Conservation (phyloP, 2,329 filamentous ascomycete species). For the Fusarium austroafricanum region DNA sequence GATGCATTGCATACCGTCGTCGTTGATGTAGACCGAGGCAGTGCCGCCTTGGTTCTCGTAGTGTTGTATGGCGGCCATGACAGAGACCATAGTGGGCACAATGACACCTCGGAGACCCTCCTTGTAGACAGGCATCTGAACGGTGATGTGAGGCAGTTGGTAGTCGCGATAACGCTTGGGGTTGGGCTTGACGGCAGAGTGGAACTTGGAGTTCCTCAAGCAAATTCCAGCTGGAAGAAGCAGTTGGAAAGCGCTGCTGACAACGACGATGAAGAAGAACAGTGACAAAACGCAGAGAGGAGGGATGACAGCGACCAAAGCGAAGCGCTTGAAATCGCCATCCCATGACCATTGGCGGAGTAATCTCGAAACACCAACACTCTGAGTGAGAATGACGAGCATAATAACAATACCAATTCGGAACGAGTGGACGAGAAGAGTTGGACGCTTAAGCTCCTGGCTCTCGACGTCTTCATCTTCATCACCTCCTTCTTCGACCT, state of each 20-base stretch:
- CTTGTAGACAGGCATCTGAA: conserved; percentile 62
- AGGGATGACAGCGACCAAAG: conserved; percentile 34
- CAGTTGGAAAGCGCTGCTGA: conserved; percentile 42
- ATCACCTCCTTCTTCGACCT: conserved; percentile 45
- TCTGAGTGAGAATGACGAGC: conserved; percentile 43
- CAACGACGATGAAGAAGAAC: conserved; percentile 47
- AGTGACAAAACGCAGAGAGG: conserved; percentile 32
- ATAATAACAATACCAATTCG: conserved; percentile 44
- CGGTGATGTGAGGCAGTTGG: conserved; percentile 58
- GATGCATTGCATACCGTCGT: conserved; percentile 75
- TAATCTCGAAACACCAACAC: conserved; percentile 41
- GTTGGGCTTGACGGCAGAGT: conserved; percentile 46
- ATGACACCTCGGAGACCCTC: conserved; percentile 56
- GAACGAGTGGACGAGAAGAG: conserved; percentile 40
- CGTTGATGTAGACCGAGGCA: conserved; percentile 75
- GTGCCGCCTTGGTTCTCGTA: conserved; percentile 73
- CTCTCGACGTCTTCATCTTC: conserved; percentile 39
- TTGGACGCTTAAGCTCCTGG: conserved; percentile 34
- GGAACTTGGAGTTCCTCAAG: conserved; percentile 43
- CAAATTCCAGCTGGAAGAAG: conserved; percentile 43
- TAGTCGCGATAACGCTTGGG: conserved; percentile 43
- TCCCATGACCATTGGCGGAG: conserved; percentile 41
- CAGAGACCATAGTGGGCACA: conserved; percentile 64
- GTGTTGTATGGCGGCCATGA: conserved; percentile 68
- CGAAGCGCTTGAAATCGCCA: conserved; percentile 35